These are phyloP conservation scores for Coprinopsis strossmayeri DNA, from an alignment of 768 basidiomycete species.

Conservation along the genomic window DNA sequence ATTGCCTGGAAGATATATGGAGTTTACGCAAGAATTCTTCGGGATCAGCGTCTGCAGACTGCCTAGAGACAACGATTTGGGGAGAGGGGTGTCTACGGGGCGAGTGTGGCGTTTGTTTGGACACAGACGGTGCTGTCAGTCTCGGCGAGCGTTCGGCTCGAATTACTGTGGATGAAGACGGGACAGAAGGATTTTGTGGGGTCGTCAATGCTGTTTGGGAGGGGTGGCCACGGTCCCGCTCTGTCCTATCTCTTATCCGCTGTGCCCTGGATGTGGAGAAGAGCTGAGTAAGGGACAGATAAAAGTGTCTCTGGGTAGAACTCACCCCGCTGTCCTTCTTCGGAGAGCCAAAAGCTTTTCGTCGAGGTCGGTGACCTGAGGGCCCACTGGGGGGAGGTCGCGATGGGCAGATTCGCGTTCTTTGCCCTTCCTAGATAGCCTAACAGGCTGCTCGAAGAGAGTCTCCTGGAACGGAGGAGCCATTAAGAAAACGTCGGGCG, in stretches of 20 bases:
- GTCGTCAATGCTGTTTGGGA: slow-evolving; percentile 21
- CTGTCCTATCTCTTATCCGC: slow-evolving; percentile 40
- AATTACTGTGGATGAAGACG: slow-evolving; percentile 11
- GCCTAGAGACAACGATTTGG: slow-evolving; percentile 28
- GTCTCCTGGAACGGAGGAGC: slow-evolving; percentile 1
- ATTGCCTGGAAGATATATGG: slow-evolving; percentile 53
- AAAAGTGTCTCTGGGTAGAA: slow-evolving; percentile 10
- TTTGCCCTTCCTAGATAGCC: slow-evolving; percentile 32
- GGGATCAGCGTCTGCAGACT: slow-evolving; percentile 47
- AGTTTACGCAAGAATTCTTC: slow-evolving; percentile 70
- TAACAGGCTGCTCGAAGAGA: slow-evolving; percentile 10
- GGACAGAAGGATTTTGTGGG: slow-evolving; percentile 16
- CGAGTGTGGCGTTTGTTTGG: slow-evolving; percentile 23
- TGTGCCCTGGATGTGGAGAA: slow-evolving; percentile 28
- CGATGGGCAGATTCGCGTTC: slow-evolving; percentile 30
- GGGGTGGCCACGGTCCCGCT: slow-evolving; percentile 27
- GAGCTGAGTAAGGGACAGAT: neutral
- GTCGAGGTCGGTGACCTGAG: slow-evolving; percentile 40
- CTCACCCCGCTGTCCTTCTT: slow-evolving; percentile 55
- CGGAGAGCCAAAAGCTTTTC: slow-evolving; percentile 64
- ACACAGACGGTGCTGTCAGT: slow-evolving; percentile 16
- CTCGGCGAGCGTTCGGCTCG: slow-evolving; percentile 27
- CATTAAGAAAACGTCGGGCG: slow-evolving; percentile 13
- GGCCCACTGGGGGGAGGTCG: slow-evolving; percentile 19
- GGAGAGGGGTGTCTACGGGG: slow-evolving; percentile 29